phyloP scores from a whole-genome alignment of 805 yeast genomes.

The Candida oleophila region DNA sequence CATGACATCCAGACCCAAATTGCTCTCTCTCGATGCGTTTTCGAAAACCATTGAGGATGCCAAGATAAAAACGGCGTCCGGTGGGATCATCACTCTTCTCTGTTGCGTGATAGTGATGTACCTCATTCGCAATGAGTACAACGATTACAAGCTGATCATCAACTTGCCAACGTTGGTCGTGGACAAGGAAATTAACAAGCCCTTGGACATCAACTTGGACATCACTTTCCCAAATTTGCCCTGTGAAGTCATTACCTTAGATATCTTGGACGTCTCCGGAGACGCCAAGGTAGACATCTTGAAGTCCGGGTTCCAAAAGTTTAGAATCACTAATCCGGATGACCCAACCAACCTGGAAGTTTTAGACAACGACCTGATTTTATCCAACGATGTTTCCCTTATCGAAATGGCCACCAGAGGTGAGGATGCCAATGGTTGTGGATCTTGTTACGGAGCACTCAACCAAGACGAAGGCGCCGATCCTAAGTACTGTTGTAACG shows the following conservation, averaged over 20 bases:
- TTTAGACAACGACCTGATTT: conserved; percentile 24
- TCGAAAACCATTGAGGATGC: conserved; percentile 95
- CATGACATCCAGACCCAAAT: conserved; percentile 30
- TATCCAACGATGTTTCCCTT: conserved; percentile 24
- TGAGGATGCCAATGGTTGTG: conserved; percentile 48
- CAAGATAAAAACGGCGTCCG: conserved; percentile 80
- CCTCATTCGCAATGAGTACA: conserved; percentile 72
- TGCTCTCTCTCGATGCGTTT: conserved; percentile 80
- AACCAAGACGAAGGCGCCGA: conserved; percentile 45
- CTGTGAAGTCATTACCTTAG: conserved; percentile 78
- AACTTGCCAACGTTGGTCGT: conserved; percentile 84
- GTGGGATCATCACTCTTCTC: conserved; percentile 81
- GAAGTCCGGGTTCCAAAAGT: conserved; percentile 68
- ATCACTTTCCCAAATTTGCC: conserved; percentile 83
- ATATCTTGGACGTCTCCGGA: conserved; percentile 86
- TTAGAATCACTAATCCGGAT: conserved; percentile 48
- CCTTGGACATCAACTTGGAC: conserved; percentile 77
- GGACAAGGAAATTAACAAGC: conserved; percentile 74
- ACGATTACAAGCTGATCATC: conserved; percentile 64
- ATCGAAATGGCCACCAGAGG: conserved; percentile 30
- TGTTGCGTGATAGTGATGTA: conserved; percentile 62
- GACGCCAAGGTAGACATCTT: conserved; percentile 75
- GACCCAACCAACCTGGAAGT: conserved; percentile 40
- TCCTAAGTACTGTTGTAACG: conserved; percentile 67
- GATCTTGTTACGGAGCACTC: conserved; percentile 85